phyloP scores from a whole-genome alignment of 2,329 filamentous ascomycete species.

The Zymoseptoria pseudotritici region DNA sequence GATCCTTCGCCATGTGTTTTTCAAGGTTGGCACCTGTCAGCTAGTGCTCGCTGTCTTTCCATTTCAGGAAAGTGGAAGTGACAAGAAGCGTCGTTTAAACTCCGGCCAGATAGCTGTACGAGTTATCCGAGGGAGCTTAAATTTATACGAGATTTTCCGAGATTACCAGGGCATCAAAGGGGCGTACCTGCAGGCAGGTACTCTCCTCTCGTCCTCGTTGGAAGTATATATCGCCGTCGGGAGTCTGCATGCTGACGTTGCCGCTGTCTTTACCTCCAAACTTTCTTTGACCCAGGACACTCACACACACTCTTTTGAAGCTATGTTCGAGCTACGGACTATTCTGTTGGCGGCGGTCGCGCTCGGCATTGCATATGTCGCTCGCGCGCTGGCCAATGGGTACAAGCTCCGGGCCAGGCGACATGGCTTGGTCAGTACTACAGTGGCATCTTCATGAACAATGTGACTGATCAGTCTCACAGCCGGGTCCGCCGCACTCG shows the following conservation, averaged over 20 bases:
- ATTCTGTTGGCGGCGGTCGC: background rate
- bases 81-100: background rate
- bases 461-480: background rate
- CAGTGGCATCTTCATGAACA: background rate
- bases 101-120: background rate
- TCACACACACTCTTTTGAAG: background rate
- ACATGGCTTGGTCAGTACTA: background rate
- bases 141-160: background rate
- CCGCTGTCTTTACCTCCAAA: background rate
- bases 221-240: no score
- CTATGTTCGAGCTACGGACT: background rate
- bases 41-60: background rate
- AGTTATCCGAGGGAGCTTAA: background rate
- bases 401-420: background rate
- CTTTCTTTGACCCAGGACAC: background rate
- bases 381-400: background rate
- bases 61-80: background rate
- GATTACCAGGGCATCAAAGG: background rate
- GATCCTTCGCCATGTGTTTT: background rate
- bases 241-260: no score
- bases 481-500: constrained; percentile 18
- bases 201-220: background rate
- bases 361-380: background rate
- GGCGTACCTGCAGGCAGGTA: background rate
- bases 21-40: background rate